These are phyloP conservation scores for Xylariaceae sp. DNA, from an alignment of 2,329 filamentous ascomycete species.

Conservation along the genomic window DNA sequence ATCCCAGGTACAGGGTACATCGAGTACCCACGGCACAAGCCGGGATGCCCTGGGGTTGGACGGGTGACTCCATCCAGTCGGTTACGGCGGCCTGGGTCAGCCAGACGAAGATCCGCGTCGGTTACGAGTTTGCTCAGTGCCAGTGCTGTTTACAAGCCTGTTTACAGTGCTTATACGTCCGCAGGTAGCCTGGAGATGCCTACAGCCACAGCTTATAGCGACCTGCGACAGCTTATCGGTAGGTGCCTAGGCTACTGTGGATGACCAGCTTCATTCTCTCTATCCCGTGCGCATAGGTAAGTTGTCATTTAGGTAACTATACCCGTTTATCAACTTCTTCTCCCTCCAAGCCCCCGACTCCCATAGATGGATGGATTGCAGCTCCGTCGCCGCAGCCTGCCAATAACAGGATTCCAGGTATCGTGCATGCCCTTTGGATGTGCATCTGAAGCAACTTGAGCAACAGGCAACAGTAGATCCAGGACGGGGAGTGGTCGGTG, in stretches of 20 bases:
- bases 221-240: too few relatives aligned
- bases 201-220: too few relatives aligned
- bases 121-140: too few relatives aligned
- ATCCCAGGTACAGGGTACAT: conserved; percentile 28
- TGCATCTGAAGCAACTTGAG: conserved; percentile 8
- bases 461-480: neutral
- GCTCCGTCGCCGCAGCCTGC: neutral
- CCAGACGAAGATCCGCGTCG: neutral
- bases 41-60: too few relatives aligned
- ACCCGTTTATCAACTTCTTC: too few relatives aligned
- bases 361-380: neutral
- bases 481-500: neutral
- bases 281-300: too few relatives aligned
- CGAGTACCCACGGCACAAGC: conserved; percentile 4
- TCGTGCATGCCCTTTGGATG: conserved; percentile 5
- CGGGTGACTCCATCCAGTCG: conserved; percentile 20
- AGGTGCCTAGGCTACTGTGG: too few relatives aligned
- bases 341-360: neutral
- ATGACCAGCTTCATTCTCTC: too few relatives aligned
- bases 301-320: too few relatives aligned
- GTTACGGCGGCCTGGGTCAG: neutral
- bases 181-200: too few relatives aligned
- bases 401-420: conserved; percentile 18
- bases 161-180: too few relatives aligned
- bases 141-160: too few relatives aligned